Evolutionary conservation across 2,329 filamentous ascomycete genomes (phyloP), one percentile per base, ranked within the genome.

Genomic region (Penicillium glabrum): DNA sequence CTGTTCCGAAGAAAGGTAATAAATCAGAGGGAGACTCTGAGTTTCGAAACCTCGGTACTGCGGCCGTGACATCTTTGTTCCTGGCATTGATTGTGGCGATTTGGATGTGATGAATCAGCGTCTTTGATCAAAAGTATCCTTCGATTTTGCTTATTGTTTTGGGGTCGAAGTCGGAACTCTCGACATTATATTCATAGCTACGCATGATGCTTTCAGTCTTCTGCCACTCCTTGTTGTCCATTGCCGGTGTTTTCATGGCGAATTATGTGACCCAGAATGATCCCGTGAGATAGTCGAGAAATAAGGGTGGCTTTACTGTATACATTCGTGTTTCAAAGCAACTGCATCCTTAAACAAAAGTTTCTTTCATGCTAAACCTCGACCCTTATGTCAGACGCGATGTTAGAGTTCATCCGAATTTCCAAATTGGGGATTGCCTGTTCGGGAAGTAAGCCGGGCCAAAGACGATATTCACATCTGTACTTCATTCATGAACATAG

Each of bases 21-120:
- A 64, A 60, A 31, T 67, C 64, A 1, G 63, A 65, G 23, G 61
- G 60, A 1, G 60, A 61, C 21, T 59, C 61, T 13, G 58, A 56
- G n/a, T 33, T 53, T 23, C 59, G 50, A n/a, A 57, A 54, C 13
- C 57, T 65, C 52, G 62, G 63, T 1, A 61, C 59, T 27, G 63
- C 64, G 14, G 62, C 64, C 44, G 49, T 46, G 26, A 66, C 61
- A 1, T 65, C 64, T 21, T 57, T 67, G 41, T 50, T 66, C 39
- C 41, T 67, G 51, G 64, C 63, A 19, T 46, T 66, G 51, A 37
- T 64, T 13, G 64, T 63, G 26, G 63, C 63, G 8, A 57, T 63
- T 57, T 62, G 51, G 57, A 62, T 66, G 61, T 63, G 53, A 65
- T 43, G 23, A 9, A 26, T 44, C 45, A 14, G 24, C 21, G 39